These are phyloP conservation scores for Mimosa pudica DNA, from an alignment of 306 rosid genomes.

Conservation along the genomic window DNA sequence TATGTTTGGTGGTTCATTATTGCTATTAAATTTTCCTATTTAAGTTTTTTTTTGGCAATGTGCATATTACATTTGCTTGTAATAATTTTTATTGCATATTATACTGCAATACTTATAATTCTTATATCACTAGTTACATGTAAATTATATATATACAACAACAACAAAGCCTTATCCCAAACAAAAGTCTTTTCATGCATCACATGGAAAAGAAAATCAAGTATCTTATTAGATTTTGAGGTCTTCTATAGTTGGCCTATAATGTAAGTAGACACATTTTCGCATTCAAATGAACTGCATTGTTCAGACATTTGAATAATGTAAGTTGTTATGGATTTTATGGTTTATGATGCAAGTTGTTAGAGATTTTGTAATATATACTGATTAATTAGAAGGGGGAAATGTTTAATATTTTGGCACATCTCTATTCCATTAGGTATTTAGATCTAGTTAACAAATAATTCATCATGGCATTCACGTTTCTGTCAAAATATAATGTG, in stretches of 20 bases:
- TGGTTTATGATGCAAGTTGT: neutral
- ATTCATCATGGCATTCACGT: neutral
- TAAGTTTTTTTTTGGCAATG: neutral
- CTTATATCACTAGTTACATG: neutral
- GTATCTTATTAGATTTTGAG: neutral
- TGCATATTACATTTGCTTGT: neutral
- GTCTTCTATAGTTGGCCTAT: neutral
- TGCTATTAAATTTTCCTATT: neutral
- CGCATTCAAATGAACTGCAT: neutral
- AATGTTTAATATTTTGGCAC: neutral
- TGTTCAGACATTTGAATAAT: neutral
- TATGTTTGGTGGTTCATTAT: neutral
- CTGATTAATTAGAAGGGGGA: neutral
- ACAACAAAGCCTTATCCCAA: neutral
- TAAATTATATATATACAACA: neutral
- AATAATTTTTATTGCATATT: neutral
- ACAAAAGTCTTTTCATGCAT: neutral
- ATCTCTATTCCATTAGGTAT: neutral
- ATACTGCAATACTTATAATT: neutral
- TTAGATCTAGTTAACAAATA: neutral
- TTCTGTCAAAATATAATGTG: neutral
- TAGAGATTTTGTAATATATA: neutral
- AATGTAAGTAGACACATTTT: neutral
- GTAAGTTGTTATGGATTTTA: neutral
- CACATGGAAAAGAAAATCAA: neutral